Conservation (phyloP, 495 filamentous ascomycete species). For the Oidiodendron maius region DNA sequence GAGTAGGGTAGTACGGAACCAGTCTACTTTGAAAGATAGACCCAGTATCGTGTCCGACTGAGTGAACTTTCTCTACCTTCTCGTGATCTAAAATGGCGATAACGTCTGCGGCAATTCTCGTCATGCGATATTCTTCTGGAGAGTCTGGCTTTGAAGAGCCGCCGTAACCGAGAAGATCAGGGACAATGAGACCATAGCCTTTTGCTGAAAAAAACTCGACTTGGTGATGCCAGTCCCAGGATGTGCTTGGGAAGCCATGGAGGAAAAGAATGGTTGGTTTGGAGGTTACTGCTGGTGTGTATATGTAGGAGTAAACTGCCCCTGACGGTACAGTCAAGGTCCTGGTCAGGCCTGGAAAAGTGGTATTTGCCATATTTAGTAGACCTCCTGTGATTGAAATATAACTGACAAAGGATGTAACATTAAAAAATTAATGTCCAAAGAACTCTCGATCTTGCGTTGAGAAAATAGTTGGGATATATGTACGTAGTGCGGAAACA, state of each 20-base stretch:
- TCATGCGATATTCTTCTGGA: constrained; percentile 26
- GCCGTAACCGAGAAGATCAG: constrained; percentile 46
- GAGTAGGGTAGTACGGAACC: constrained; percentile 2
- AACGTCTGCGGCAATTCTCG: constrained; percentile 32
- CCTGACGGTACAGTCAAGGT: constrained; percentile 3
- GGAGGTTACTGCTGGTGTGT: constrained; percentile 1
- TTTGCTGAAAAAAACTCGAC: constrained; percentile 25
- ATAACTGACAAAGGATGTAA: too few species aligned
- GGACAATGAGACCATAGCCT: constrained; percentile 40
- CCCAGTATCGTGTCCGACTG: constrained; percentile 28
- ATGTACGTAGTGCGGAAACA: too few species aligned
- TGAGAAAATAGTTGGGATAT: too few species aligned
- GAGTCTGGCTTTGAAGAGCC: constrained; percentile 33
- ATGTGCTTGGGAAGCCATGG: constrained; percentile 38
- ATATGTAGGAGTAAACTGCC: constrained; percentile 13
- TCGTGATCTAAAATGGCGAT: constrained; percentile 28
- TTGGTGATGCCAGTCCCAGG: constrained; percentile 39
- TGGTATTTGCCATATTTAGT: constrained; percentile 4
- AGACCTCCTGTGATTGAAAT: too few species aligned
- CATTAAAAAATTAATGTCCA: too few species aligned
- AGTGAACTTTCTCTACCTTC: constrained; percentile 17
- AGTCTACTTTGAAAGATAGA: constrained; percentile 13
- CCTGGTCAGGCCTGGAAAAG: constrained; percentile 6
- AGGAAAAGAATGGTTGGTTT: constrained; percentile 35
- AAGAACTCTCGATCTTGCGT: too few species aligned